These are phyloP conservation scores for Tuber borchii DNA, from an alignment of 495 filamentous ascomycete genomes.

Conservation along the genomic window DNA sequence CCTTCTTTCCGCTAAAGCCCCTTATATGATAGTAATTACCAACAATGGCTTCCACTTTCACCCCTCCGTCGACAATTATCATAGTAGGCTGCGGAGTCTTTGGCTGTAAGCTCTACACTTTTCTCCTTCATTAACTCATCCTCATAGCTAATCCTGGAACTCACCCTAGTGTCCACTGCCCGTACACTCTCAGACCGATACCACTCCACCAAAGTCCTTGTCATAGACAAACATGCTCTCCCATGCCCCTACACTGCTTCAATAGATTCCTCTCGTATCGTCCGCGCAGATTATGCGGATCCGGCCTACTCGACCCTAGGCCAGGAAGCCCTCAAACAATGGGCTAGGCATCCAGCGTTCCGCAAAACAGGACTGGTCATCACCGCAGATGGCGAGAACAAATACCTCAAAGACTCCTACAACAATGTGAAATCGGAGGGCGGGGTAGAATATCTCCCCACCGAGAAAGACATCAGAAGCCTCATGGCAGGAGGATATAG, in stretches of 20 bases:
- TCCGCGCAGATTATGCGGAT: slow-evolving; percentile 76
- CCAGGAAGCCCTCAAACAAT: slow-evolving; percentile 58
- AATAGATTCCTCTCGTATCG: slow-evolving; percentile 69
- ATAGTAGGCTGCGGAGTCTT: slow-evolving; percentile 75
- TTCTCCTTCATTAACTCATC: background rate
- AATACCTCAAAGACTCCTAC: slow-evolving; percentile 62
- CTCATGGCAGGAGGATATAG: slow-evolving; percentile 49
- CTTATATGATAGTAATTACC: background rate
- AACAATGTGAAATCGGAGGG: slow-evolving; percentile 43
- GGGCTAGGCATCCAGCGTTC: slow-evolving; percentile 65
- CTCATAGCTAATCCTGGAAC: background rate
- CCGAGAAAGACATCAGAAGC: slow-evolving; percentile 49
- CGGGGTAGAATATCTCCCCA: slow-evolving; percentile 23
- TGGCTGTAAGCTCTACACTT: slow-evolving; percentile 50
- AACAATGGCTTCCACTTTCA: slow-evolving; percentile 2
- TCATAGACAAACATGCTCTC: slow-evolving; percentile 66
- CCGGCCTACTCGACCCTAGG: slow-evolving; percentile 65
- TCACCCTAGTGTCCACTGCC: slow-evolving; percentile 54
- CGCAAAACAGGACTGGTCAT: slow-evolving; percentile 67
- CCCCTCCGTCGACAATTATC: slow-evolving; percentile 53
- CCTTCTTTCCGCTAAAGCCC: background rate
- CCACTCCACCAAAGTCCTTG: slow-evolving; percentile 53
- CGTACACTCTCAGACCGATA: slow-evolving; percentile 56
- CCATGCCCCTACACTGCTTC: slow-evolving; percentile 64
- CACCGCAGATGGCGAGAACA: slow-evolving; percentile 50